Percentiles rank a stretch among this genome's conserved stretches.
These are phyloP conservation scores for Pyricularia sp. DNA, from an alignment of 2,329 filamentous ascomycete genomes.

Conservation along the genomic window DNA sequence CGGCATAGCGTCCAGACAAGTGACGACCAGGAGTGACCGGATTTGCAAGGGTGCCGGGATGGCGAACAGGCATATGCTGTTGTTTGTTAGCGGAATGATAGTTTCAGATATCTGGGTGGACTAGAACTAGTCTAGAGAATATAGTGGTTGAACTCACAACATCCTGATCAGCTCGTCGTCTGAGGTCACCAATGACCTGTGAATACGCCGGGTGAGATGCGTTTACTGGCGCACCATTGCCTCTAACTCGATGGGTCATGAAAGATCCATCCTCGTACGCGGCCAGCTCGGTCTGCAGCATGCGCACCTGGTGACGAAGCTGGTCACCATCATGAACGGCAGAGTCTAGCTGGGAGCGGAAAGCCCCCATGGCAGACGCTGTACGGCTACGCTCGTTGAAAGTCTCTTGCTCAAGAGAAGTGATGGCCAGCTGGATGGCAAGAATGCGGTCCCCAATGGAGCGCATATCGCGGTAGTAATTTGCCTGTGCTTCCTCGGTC, in stretches of 20 bases:
- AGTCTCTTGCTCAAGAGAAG: slow-evolving; percentile 8
- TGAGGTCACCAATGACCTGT: slow-evolving; percentile 2
- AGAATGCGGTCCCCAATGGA: slow-evolving; percentile 13
- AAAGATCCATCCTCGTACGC: background rate
- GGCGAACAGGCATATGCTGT: background rate
- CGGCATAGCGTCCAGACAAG: background rate
- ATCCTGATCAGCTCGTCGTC: background rate
- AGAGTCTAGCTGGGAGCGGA: slow-evolving; percentile 9
- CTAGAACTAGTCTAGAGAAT: background rate
- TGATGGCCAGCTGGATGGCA: slow-evolving; percentile 10
- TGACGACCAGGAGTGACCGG: background rate
- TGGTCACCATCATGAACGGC: slow-evolving; percentile 9
- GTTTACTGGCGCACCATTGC: background rate
- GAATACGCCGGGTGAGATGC: background rate
- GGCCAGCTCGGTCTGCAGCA: background rate
- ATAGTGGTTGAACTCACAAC: background rate
- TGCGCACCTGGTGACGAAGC: slow-evolving; percentile 6
- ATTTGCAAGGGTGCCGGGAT: background rate
- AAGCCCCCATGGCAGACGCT: slow-evolving; percentile 7
- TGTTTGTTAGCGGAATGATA: background rate
- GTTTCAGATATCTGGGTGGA: background rate
- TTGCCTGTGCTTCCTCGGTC: slow-evolving; percentile 6
- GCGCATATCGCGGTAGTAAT: slow-evolving; percentile 10
- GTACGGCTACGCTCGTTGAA: slow-evolving; percentile 8
- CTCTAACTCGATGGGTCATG: background rate